Evolutionary conservation across 805 yeast species (phyloP).

Genomic region (Blastobotrys parvus): DNA sequence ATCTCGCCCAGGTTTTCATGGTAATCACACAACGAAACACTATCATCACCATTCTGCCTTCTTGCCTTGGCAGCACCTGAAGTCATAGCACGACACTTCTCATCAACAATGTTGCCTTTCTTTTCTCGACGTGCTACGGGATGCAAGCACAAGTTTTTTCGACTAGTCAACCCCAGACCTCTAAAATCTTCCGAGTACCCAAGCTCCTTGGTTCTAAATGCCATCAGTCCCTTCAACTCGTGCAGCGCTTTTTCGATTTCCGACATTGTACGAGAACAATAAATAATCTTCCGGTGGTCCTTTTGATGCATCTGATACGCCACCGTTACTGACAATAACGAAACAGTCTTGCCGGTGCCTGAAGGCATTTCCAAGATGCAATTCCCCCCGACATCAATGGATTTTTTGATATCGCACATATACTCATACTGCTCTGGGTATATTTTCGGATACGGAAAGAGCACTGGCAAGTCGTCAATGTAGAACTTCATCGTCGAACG

Average conservation of each 20-base stretch:
- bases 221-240: constrained; percentile 84
- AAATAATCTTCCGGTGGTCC: constrained; percentile 86
- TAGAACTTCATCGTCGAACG: constrained; percentile 52
- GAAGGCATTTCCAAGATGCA: constrained; percentile 98
- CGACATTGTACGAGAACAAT: constrained; percentile 99
- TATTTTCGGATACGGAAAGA: constrained; percentile 92
- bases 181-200: constrained; percentile 87
- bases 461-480: constrained; percentile 91
- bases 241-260: constrained; percentile 96
- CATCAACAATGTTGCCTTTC: constrained; percentile 91
- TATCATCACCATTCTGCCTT: constrained; percentile 50
- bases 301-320: constrained; percentile 93
- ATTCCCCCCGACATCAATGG: constrained; percentile 93
- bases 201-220: constrained; percentile 68
- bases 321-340: constrained; percentile 80
- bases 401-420: constrained; percentile 91
- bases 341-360: constrained; percentile 96
- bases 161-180: constrained; percentile 87
- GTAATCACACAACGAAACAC: constrained; percentile 65
- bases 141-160: constrained; percentile 90
- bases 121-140: constrained; percentile 81
- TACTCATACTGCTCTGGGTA: constrained; percentile 98
- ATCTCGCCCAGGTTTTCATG: constrained; percentile 84
- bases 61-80: constrained; percentile 76
- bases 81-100: constrained; percentile 89